A percentile compares a stretch with the other conserved stretches of the same genome.
Evolutionary conservation across 1,284 basidiomycete species (phyloP).

Genomic region (Abortiporus biennis): DNA sequence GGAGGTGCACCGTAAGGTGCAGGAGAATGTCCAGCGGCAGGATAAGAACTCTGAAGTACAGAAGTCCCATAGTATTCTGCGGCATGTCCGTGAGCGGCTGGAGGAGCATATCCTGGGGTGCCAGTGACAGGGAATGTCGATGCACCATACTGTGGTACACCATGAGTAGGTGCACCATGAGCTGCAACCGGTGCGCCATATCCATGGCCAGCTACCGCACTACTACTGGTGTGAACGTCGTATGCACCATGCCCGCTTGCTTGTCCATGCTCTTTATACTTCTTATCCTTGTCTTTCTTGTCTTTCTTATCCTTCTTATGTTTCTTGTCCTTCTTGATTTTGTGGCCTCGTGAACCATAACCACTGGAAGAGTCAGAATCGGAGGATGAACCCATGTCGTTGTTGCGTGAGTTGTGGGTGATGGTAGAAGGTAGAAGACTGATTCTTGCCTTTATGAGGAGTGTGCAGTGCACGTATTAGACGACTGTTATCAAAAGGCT

Average conservation of each 20-base stretch:
- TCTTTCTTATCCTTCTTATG: constrained; percentile 15
- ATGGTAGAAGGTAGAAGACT: neutral
- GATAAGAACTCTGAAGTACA: no score
- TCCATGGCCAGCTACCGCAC: neutral
- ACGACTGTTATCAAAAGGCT: no score
- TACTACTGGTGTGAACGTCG: constrained; percentile 6
- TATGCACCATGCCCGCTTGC: constrained; percentile 1
- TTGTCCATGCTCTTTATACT: neutral
- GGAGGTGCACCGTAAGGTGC: constrained; percentile 4
- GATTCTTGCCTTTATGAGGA: no score
- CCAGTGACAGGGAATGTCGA: neutral
- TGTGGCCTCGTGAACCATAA: constrained; percentile 1
- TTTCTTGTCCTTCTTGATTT: constrained; percentile 15
- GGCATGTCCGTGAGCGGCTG: constrained; percentile 4
- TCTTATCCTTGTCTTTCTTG: constrained; percentile 12
- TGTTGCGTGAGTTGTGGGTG: neutral
- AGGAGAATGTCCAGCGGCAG: constrained; percentile 2
- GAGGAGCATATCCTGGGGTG: constrained; percentile 2
- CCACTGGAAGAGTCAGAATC: constrained; percentile 4
- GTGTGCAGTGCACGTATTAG: no score
- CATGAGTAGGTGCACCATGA: neutral
- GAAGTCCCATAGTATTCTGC: no score
- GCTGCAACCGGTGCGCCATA: neutral
- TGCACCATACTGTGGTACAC: constrained; percentile 1
- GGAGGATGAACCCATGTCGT: constrained; percentile 4